These are phyloP conservation scores for Kuraishia floccosa DNA, from an alignment of 805 yeast species.

Conservation along the genomic window DNA sequence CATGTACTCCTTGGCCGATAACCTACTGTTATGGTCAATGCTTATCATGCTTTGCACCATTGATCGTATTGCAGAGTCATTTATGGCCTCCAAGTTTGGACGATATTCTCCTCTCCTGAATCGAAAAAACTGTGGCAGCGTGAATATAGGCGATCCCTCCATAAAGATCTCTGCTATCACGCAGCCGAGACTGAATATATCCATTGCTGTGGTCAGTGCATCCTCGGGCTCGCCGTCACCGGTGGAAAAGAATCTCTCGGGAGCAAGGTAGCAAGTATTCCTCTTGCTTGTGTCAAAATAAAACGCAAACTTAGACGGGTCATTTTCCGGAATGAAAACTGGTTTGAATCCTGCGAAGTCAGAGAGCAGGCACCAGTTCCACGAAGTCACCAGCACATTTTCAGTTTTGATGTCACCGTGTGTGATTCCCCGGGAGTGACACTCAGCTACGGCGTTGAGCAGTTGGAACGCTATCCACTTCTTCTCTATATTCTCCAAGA, in stretches of 20 bases:
- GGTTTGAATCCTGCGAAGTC: slow-evolving; percentile 90
- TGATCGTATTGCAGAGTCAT: slow-evolving; percentile 35
- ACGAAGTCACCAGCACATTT: slow-evolving; percentile 74
- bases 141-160: slow-evolving; percentile 82
- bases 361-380: slow-evolving; percentile 76
- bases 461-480: slow-evolving; percentile 79
- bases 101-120: slow-evolving; percentile 58
- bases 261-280: slow-evolving; percentile 85
- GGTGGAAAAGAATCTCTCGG: slow-evolving; percentile 62
- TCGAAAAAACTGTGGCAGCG: slow-evolving; percentile 78
- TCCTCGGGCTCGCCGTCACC: slow-evolving; percentile 13
- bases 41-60: slow-evolving; percentile 55
- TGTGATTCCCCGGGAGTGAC: slow-evolving; percentile 50
- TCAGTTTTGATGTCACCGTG: slow-evolving; percentile 95
- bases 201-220: slow-evolving; percentile 53
- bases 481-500: slow-evolving; percentile 70
- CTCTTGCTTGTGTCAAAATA: slow-evolving; percentile 87
- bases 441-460: slow-evolving; percentile 43
- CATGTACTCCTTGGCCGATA: slow-evolving; percentile 42
- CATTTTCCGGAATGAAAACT: slow-evolving; percentile 75
- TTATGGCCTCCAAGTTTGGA: slow-evolving; percentile 52
- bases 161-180: slow-evolving; percentile 80
- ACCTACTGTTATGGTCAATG: slow-evolving; percentile 50
- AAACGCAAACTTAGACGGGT: slow-evolving; percentile 85
- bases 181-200: slow-evolving; percentile 76